phyloP scores from a whole-genome alignment of 345 rosid species.

The Eucalyptus camaldulensis region DNA sequence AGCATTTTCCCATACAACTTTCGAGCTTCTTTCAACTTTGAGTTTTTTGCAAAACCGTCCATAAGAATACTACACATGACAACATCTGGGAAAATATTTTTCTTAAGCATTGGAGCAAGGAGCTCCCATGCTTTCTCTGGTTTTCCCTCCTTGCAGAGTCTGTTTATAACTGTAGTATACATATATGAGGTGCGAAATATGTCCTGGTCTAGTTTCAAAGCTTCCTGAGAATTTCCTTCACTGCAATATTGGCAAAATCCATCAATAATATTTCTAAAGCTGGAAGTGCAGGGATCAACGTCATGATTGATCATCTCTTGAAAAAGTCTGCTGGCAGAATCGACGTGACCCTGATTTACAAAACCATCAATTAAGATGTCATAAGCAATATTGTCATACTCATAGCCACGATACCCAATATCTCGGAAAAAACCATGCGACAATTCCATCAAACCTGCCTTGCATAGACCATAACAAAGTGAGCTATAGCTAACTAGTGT shows the following conservation, averaged over 20 bases:
- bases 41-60: constrained; percentile 29
- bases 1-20: constrained; percentile 18
- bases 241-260: constrained; percentile 39
- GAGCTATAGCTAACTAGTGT: constrained; percentile 24
- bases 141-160: constrained; percentile 16
- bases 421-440: constrained; percentile 5
- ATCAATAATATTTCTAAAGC: constrained; percentile 13
- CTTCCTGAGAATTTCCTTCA: constrained; percentile 22
- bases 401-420: constrained; percentile 16
- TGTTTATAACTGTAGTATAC: constrained; percentile 17
- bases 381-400: constrained; percentile 16
- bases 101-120: constrained; percentile 42
- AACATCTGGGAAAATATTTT: constrained; percentile 14
- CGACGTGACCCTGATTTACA: constrained; percentile 16
- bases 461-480: constrained; percentile 14
- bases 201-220: constrained; percentile 9
- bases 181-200: constrained; percentile 25
- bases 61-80: constrained; percentile 21
- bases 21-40: constrained; percentile 15
- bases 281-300: constrained; percentile 11
- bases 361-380: constrained; percentile 24
- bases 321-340: constrained; percentile 18
- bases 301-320: constrained; percentile 21
- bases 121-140: constrained; percentile 26
- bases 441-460: constrained; percentile 10